These are phyloP conservation scores for Elsinoe perseae DNA, from an alignment of 2,329 filamentous ascomycete species.

Conservation along the genomic window DNA sequence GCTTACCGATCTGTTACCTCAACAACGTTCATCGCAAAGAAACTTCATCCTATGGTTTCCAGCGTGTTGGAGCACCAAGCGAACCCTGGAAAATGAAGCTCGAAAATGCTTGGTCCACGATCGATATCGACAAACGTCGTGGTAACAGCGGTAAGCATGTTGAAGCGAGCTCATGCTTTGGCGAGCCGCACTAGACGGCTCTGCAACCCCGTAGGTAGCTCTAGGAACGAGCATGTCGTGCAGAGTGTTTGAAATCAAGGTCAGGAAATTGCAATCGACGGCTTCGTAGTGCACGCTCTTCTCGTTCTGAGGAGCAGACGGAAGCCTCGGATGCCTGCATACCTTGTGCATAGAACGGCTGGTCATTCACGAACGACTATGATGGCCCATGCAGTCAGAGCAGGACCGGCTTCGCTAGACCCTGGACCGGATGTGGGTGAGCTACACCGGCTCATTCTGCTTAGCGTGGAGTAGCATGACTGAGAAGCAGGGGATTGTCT, in stretches of 20 bases:
- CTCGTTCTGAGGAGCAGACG: no score
- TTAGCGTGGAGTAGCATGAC: neutral
- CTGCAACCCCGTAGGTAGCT: neutral
- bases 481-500: neutral
- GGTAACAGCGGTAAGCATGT: neutral
- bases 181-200: neutral
- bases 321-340: neutral
- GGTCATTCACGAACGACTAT: neutral
- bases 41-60: neutral
- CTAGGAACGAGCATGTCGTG: neutral
- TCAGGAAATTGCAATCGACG: neutral
- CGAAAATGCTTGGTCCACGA: neutral
- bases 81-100: neutral
- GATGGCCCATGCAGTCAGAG: neutral
- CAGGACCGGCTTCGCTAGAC: no score
- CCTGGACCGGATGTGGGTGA: neutral
- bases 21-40: neutral
- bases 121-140: neutral
- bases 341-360: neutral
- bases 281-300: neutral
- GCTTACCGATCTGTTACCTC: neutral
- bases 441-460: neutral
- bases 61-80: neutral
- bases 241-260: neutral
- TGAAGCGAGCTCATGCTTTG: neutral